Conservation (phyloP, 2,329 filamentous ascomycete genomes). For the Knoxdaviesia capensis region DNA sequence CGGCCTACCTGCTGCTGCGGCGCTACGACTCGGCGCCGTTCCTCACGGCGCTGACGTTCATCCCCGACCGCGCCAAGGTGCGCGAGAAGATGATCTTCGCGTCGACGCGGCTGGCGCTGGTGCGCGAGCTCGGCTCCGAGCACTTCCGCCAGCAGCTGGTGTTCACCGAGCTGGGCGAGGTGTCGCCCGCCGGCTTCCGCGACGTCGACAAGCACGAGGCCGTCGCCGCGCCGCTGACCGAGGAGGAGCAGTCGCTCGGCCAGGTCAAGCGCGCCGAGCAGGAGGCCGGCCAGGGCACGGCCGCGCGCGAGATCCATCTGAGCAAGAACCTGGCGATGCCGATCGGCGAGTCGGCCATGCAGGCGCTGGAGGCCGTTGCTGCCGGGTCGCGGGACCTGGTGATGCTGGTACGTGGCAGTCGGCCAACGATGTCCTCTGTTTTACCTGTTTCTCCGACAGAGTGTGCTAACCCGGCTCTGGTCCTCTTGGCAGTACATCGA, state of each 20-base stretch:
- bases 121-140: slow-evolving; percentile 58
- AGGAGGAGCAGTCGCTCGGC: slow-evolving; percentile 52
- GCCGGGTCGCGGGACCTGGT: slow-evolving; percentile 32
- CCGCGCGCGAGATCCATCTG: slow-evolving; percentile 34
- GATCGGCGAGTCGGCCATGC: slow-evolving; percentile 40
- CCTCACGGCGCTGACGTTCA: slow-evolving; percentile 56
- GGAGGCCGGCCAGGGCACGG: slow-evolving; percentile 50
- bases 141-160: slow-evolving; percentile 62
- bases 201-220: slow-evolving; percentile 49
- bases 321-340: slow-evolving; percentile 37
- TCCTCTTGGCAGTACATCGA: slow-evolving; percentile 44
- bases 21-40: slow-evolving; percentile 35
- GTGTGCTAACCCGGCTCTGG: slow-evolving; percentile 1
- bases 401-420: slow-evolving; percentile 35
- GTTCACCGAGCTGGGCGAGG: slow-evolving; percentile 46
- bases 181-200: slow-evolving; percentile 48
- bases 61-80: slow-evolving; percentile 60
- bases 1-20: slow-evolving; percentile 58
- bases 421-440: background rate
- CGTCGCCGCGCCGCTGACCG: slow-evolving; percentile 51
- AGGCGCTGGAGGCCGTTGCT: slow-evolving; percentile 39
- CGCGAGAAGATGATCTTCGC: slow-evolving; percentile 79
- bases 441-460: background rate
- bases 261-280: slow-evolving; percentile 60
- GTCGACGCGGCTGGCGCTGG: slow-evolving; percentile 52